Base-by-base conservation (phyloP, 352 stramenopile genomes). In the Pythium folliculosum region DNA sequence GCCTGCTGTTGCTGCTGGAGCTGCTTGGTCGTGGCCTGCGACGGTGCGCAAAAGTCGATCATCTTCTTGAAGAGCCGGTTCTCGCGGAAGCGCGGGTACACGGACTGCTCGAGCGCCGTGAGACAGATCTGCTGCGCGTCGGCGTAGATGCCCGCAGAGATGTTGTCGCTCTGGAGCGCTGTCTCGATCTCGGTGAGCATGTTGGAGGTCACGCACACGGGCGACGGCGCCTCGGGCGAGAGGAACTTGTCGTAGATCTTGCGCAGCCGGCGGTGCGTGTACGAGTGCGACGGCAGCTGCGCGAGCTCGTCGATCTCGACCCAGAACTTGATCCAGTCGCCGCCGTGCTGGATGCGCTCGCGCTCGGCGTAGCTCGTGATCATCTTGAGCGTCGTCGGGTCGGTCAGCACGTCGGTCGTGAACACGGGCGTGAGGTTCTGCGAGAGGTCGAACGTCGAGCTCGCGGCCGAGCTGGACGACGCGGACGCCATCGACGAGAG, bases 161-260 rank as follows among this genome's bases (percentile, higher is more conserved):
- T 81, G 51, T 85, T 91, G 44, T 91, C 80, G 32, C 67, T 65
- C 55, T 90, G 79, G 4, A 91, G 70, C 30, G 78, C 71, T 3
- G 76, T 65, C 57, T 91, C 74, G n/a, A 94, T 92, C 1, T 89
- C 84, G 6, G 63, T 53, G 17, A 91, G 77, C 84, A 94, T 92
- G 16, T 76, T 72, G 7, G 65, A 71, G 0, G 84, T 92, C 4
- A 94, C 84, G 44, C 86, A 94, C 60, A 94, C 84, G 4, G 86
- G 86, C 12, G 81, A 91, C 16, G 69, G 74, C 5, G 86, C 86
- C 9, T 91, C 79, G 0, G 82, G 82, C 0, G 84, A 91, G 9
- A 94, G 57, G 50, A 94, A 94, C 67, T 94, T 94, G 76, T 94
- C 82, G 73, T 94, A 94, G 69, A 94, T 92, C 58, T 94, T 92